Percentiles rank a stretch among this genome's conserved stretches.
Evolutionary conservation across 2,329 filamentous ascomycete genomes (phyloP).

Genomic region (Trichoderma harzianum): DNA sequence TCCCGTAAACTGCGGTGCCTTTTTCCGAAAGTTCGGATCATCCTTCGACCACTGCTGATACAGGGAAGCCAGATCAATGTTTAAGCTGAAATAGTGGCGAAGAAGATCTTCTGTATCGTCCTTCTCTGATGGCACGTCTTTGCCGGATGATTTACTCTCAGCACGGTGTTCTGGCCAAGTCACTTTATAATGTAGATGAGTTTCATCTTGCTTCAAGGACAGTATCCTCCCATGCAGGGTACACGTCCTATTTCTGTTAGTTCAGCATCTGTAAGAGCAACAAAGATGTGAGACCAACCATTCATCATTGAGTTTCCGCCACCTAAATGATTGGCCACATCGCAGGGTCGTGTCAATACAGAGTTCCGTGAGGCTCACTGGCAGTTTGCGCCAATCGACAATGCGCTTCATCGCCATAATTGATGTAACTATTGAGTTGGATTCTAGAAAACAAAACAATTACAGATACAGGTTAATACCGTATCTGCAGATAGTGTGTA

Average conservation of each 20-base stretch:
- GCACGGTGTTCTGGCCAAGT: constrained; percentile 48
- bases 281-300: constrained; percentile 54
- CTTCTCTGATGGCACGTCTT: constrained; percentile 26
- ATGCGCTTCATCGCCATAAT: constrained; percentile 45
- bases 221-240: constrained; percentile 81
- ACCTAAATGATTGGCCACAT: constrained; percentile 95
- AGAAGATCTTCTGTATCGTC: constrained; percentile 75
- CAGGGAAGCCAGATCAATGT: constrained; percentile 68
- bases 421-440: constrained; percentile 12
- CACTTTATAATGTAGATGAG: constrained; percentile 75
- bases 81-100: constrained; percentile 82
- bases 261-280: background rate
- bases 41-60: constrained; percentile 84
- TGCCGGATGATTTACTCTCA: constrained; percentile 14
- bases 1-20: constrained; percentile 82
- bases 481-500: background rate
- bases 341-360: constrained; percentile 92
- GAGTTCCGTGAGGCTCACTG: constrained; percentile 76
- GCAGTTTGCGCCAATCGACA: constrained; percentile 84
- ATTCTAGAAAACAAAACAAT: background rate
- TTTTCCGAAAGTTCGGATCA: constrained; percentile 84
- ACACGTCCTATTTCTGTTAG: constrained; percentile 59
- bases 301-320: constrained; percentile 80
- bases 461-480: background rate
- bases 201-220: constrained; percentile 76